These are phyloP conservation scores for Phoma sp. DNA, from an alignment of 2,329 filamentous ascomycete species.

Conservation along the genomic window DNA sequence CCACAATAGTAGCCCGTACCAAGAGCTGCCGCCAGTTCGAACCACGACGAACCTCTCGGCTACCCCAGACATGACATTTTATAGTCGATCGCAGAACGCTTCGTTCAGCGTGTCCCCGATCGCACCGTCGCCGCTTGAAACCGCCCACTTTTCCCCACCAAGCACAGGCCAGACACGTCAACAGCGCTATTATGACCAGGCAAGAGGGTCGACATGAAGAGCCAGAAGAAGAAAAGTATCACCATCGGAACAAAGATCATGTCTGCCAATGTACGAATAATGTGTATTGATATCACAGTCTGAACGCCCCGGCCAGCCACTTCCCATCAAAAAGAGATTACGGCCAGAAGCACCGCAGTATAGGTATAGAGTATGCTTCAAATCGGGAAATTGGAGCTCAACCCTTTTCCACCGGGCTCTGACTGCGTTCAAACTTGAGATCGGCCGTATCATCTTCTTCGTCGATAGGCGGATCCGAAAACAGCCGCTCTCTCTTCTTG, in stretches of 20 bases:
- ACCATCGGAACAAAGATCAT: neutral
- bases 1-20: slow-evolving; percentile 1
- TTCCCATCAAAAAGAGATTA: neutral
- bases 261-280: neutral
- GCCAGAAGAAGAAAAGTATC: neutral
- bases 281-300: slow-evolving; percentile 8
- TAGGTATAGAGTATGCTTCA: neutral
- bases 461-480: slow-evolving; percentile 11
- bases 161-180: neutral
- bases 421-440: neutral
- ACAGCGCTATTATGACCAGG: slow-evolving; percentile 10
- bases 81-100: slow-evolving; percentile 7
- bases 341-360: neutral
- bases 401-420: neutral
- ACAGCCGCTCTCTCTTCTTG: slow-evolving; percentile 14
- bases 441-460: neutral
- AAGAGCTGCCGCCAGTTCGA: slow-evolving; percentile 1
- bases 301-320: neutral
- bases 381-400: neutral
- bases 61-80: neutral
- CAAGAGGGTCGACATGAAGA: neutral
- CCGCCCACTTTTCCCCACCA: slow-evolving; percentile 12
- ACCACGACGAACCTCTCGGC: slow-evolving; percentile 5
- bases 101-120: slow-evolving; percentile 18
- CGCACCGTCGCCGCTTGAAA: slow-evolving; percentile 16